A percentile compares a stretch with the other conserved stretches of the same genome.
Evolutionary conservation across 805 yeast species (phyloP).

Genomic region (Spathaspora passalidarum): DNA sequence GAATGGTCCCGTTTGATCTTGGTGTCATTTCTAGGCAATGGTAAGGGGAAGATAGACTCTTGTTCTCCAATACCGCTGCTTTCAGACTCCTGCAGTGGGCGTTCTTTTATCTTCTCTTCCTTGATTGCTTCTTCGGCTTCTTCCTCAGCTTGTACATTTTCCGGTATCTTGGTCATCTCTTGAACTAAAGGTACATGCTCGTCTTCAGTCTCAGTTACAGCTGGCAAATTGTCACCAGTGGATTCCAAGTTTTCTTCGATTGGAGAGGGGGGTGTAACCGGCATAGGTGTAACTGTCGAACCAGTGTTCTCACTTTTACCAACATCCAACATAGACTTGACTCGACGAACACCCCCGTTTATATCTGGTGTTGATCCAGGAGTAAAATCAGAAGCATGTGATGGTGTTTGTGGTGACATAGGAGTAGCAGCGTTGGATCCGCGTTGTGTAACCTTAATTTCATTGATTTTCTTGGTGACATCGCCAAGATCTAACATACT

Average conservation of each 20-base stretch:
- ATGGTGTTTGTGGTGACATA: neutral
- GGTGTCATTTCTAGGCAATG: neutral
- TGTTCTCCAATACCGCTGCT: neutral
- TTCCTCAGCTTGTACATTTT: neutral
- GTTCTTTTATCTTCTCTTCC: neutral
- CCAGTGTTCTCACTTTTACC: neutral
- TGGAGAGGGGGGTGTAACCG: neutral
- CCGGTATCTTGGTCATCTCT: neutral
- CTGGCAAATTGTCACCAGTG: constrained; percentile 9
- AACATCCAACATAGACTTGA: constrained; percentile 31
- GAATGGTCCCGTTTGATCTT: neutral
- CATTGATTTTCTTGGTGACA: neutral
- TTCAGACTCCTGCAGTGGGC: neutral
- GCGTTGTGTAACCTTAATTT: neutral
- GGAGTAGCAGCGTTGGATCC: neutral
- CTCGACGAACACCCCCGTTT: constrained; percentile 11
- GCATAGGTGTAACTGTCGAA: neutral
- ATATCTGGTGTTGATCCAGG: neutral
- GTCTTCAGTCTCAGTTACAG: constrained; percentile 8
- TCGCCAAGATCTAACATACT: constrained; percentile 38
- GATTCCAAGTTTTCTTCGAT: neutral
- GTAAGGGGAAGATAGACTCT: neutral
- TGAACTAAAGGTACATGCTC: constrained; percentile 3
- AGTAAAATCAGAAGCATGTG: neutral
- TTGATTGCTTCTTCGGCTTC: neutral